Conservation (phyloP, 2,329 filamentous ascomycete genomes). For the Apiospora phragmitis region DNA sequence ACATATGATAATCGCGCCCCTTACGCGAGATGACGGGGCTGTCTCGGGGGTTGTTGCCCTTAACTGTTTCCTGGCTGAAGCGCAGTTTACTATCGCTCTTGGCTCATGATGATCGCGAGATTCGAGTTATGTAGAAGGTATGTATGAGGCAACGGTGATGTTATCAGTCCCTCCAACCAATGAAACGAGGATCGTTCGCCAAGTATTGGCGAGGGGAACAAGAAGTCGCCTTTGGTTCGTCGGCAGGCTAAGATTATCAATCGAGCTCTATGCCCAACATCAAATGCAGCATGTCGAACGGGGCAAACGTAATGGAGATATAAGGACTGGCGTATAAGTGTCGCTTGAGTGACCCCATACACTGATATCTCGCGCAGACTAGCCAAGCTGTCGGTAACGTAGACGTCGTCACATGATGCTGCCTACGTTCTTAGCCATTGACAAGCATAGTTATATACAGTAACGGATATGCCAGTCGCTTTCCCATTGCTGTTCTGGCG, state of each 20-base stretch:
- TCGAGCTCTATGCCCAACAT: neutral
- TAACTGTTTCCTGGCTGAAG: neutral
- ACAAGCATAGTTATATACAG: neutral
- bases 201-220: neutral
- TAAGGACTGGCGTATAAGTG: neutral
- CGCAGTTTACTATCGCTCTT: neutral
- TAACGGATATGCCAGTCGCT: neutral
- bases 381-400: neutral
- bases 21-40: neutral
- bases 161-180: neutral
- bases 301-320: neutral
- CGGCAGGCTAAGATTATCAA: neutral
- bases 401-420: neutral
- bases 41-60: neutral
- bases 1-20: neutral
- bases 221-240: neutral
- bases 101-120: neutral
- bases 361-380: neutral
- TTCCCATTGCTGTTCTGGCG: neutral
- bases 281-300: neutral
- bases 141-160: neutral
- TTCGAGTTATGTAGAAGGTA: neutral
- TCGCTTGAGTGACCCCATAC: neutral
- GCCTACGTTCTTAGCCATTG: neutral
- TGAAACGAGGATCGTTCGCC: neutral